These are phyloP conservation scores for Gynochthodes officinalis DNA, from an alignment of 257 asterid species.

Conservation along the genomic window DNA sequence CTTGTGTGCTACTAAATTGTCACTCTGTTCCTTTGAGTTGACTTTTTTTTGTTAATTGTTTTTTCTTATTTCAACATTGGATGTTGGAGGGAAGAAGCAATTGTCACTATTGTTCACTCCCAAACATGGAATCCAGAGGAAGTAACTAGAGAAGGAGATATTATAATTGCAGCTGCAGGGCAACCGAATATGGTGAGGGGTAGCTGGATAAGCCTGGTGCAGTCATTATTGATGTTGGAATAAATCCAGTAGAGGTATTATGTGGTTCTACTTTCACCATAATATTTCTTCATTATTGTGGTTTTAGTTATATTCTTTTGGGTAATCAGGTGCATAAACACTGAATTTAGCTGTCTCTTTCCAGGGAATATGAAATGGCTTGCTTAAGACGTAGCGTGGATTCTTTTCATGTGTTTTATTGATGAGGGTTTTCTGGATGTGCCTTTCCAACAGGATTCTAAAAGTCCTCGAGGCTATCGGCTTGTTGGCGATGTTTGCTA, in stretches of 20 bases:
- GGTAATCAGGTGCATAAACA: not conserved
- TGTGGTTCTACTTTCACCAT: no score
- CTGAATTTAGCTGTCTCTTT: not conserved
- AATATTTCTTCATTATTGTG: not conserved
- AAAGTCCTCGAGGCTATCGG: constrained; percentile 63
- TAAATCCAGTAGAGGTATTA: constrained; percentile 89
- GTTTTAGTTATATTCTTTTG: not conserved
- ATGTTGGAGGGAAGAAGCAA: constrained; percentile 84
- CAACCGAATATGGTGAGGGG: constrained; percentile 89
- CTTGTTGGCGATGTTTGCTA: constrained; percentile 90
- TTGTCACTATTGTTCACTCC: constrained; percentile 81
- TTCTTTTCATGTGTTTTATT: not conserved
- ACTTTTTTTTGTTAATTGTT: not conserved
- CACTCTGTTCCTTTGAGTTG: not conserved
- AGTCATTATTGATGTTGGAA: constrained; percentile 84
- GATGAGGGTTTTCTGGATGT: not conserved
- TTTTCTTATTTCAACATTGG: not conserved
- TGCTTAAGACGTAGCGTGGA: not conserved
- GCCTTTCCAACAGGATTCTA: constrained; percentile 48
- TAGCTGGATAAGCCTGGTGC: constrained; percentile 93
- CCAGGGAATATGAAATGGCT: not conserved
- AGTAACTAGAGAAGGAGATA: constrained; percentile 78
- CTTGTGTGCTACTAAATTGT: not conserved
- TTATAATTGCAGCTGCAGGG: constrained; percentile 76
- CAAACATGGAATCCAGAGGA: constrained; percentile 80